A percentile compares a stretch with the other conserved stretches of the same genome.
Evolutionary conservation across 2,329 filamentous ascomycete genomes (phyloP).

Genomic region (Didymella segeticola): DNA sequence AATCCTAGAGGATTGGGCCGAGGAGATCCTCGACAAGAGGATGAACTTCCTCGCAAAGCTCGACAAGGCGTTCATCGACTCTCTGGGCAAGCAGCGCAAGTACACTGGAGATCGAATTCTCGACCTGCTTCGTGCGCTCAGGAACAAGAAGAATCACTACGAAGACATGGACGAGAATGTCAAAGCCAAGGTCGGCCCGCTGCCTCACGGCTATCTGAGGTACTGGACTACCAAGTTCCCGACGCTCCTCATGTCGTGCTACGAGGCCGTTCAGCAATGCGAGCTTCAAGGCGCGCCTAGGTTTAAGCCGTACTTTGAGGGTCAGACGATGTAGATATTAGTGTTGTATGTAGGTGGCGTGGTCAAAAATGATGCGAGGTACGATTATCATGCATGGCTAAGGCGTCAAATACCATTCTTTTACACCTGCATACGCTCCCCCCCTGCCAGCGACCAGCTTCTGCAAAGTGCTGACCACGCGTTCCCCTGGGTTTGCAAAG

Average conservation of each 20-base stretch:
- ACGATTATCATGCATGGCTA: slow-evolving; percentile 3
- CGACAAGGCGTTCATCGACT: slow-evolving; percentile 84
- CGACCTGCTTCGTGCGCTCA: slow-evolving; percentile 84
- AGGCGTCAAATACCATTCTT: slow-evolving; percentile 1
- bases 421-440: not conserved
- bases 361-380: not conserved
- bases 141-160: slow-evolving; percentile 98
- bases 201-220: slow-evolving; percentile 80
- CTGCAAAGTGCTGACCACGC: not conserved
- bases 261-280: slow-evolving; percentile 73
- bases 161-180: slow-evolving; percentile 90
- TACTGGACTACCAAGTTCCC: slow-evolving; percentile 88
- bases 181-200: slow-evolving; percentile 72
- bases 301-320: slow-evolving; percentile 73
- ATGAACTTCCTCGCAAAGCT: slow-evolving; percentile 80
- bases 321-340: slow-evolving; percentile 23
- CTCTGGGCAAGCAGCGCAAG: slow-evolving; percentile 90
- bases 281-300: slow-evolving; percentile 68
- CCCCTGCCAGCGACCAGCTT: not conserved
- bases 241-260: slow-evolving; percentile 77
- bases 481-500: not conserved
- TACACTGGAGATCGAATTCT: slow-evolving; percentile 85
- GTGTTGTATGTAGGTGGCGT: not conserved
- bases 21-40: slow-evolving; percentile 58
- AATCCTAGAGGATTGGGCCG: slow-evolving; percentile 61